Percentiles rank a stretch among this genome's conserved stretches.
Evolutionary conservation across 768 basidiomycete species (phyloP).

Genomic region (Tulasnella sp.): DNA sequence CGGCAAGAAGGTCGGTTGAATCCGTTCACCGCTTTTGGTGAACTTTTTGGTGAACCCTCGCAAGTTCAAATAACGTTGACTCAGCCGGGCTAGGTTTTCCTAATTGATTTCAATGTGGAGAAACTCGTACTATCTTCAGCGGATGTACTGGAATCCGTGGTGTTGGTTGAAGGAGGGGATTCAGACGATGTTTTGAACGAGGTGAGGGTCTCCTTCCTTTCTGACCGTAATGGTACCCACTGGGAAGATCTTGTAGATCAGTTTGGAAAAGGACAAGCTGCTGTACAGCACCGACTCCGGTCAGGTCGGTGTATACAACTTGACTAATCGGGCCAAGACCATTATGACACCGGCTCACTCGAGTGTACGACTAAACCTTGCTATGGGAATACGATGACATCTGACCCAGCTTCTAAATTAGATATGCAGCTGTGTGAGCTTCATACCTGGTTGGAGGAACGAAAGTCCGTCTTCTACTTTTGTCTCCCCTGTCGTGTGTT

Average conservation of each 20-base stretch:
- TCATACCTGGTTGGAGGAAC: conserved; percentile 55
- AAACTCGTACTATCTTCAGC: conserved; percentile 43
- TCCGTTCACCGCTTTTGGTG: neutral
- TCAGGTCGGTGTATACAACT: conserved; percentile 49
- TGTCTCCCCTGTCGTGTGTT: neutral
- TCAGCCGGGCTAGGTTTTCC: conserved; percentile 27
- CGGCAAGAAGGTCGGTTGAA: conserved; percentile 39
- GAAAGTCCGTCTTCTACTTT: conserved; percentile 30
- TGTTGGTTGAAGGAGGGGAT: conserved; percentile 32
- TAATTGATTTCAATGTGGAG: conserved; percentile 34
- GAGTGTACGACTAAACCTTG: conserved; percentile 37
- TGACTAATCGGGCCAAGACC: conserved; percentile 35
- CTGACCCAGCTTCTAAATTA: neutral
- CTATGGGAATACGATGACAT: neutral
- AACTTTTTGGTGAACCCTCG: neutral
- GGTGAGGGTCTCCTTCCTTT: conserved; percentile 31
- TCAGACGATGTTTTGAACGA: conserved; percentile 56
- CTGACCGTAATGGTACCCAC: conserved; percentile 5
- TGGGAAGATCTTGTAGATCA: conserved; percentile 31
- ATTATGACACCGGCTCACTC: conserved; percentile 51
- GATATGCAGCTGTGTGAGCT: conserved; percentile 60
- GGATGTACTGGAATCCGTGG: conserved; percentile 38
- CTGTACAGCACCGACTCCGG: conserved; percentile 66
- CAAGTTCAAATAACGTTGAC: too few relatives aligned
- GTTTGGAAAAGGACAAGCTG: conserved; percentile 38